phyloP scores from a whole-genome alignment of 1,139 yeast species.

The Pichia sp. region DNA sequence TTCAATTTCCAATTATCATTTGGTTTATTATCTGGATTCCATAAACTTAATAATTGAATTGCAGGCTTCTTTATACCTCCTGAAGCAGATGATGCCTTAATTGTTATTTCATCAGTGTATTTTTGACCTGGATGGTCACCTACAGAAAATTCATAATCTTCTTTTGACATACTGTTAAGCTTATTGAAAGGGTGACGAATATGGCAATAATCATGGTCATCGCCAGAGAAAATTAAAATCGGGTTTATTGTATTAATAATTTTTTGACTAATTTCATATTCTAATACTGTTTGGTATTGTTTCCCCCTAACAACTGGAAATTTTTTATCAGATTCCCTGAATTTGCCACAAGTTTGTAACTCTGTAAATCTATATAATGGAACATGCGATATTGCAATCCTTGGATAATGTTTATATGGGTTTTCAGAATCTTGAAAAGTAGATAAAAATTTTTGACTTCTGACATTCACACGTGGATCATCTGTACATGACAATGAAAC shows the following conservation, averaged over 20 bases:
- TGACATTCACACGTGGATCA: slow-evolving; percentile 36
- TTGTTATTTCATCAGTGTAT: slow-evolving; percentile 68
- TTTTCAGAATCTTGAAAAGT: slow-evolving; percentile 25
- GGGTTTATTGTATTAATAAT: slow-evolving; percentile 59
- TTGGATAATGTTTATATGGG: slow-evolving; percentile 41
- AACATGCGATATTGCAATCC: slow-evolving; percentile 71
- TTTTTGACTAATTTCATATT: slow-evolving; percentile 48
- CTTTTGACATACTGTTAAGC: slow-evolving; percentile 1
- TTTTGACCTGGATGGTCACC: slow-evolving; percentile 29
- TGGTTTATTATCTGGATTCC: slow-evolving; percentile 38
- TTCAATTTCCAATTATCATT: slow-evolving; percentile 14
- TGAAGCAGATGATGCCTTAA: slow-evolving; percentile 87
- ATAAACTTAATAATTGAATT: slow-evolving; percentile 67
- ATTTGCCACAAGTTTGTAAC: slow-evolving; percentile 56
- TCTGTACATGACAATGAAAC: slow-evolving; percentile 61
- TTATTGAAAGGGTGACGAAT: slow-evolving; percentile 46
- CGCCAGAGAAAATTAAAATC: slow-evolving; percentile 73
- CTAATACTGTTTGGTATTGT: slow-evolving; percentile 77
- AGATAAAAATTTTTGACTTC: slow-evolving; percentile 37
- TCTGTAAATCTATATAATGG: slow-evolving; percentile 60
- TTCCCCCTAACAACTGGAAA: slow-evolving; percentile 68
- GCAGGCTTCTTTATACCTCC: slow-evolving; percentile 86
- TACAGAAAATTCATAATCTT: slow-evolving; percentile 11
- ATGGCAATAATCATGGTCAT: slow-evolving; percentile 94
- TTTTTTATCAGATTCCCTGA: slow-evolving; percentile 54